Base-by-base conservation (phyloP, 2,329 filamentous ascomycete species). In the Zasmidium cellare region DNA sequence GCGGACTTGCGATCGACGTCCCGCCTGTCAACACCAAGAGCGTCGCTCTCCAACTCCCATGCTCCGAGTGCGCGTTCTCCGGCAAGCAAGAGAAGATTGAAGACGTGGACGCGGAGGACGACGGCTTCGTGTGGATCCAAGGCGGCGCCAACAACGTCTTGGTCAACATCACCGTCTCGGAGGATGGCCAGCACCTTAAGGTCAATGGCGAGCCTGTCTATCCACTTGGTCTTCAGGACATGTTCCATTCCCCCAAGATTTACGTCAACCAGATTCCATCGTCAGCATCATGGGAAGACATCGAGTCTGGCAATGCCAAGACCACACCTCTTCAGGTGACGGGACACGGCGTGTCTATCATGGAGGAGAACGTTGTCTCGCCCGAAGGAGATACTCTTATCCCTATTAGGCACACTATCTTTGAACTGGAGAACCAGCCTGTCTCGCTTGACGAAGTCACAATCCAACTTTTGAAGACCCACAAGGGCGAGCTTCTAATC, bases 151-250 rank as follows among this genome's bases (percentile, higher is more conserved):
- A 74, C 67, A 66, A 66, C 61, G 56, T 75, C 12, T 11, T 72
- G 16, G 75, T 89, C 41, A 77, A 82, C 65, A 83, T 89, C 66
- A 74, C 70, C 57, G 71, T 88, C 60, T 65, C 69, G 22, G 77
- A 82, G 16, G 74, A 79, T 59, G 72, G 74, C 25, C 63, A 71
- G 44, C 75, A 75, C 49, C 75, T 89, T 23, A 68, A 83, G 38
- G 66, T 88, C 57, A 88, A 88, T 71, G 83, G 80, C 57, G 80
- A 82, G 59, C 81, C 84, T 65, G 75, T 89, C 18, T 89, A 86
- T 71, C 82, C 62, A 49, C n/a, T 63, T 1, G 51, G 49, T 2
- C 53, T 51, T n/a, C 16, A 46, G 24, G 57, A 57, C 45, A 19
- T 57, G 12, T 57, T 64, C 51, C 31, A 23, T 50, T 53, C 24